Conservation (phyloP, 2,329 filamentous ascomycete species). For the Clonostachys byssicola region DNA sequence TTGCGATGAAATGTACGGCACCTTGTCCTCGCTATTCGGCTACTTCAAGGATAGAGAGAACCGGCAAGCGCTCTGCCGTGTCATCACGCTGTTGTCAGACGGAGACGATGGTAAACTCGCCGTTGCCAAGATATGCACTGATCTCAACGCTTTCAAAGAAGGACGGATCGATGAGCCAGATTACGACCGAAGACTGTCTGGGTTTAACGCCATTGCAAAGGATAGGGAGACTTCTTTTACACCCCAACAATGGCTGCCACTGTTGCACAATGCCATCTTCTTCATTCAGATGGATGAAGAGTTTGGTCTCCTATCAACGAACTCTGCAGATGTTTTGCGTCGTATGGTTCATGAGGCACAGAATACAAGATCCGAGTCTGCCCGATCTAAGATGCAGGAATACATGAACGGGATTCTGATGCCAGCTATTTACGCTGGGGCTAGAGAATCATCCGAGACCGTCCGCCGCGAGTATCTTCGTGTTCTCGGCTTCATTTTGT, state of each 20-base stretch:
- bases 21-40: slow-evolving; percentile 77
- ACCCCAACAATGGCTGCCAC: slow-evolving; percentile 75
- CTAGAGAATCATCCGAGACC: slow-evolving; percentile 75
- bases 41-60: slow-evolving; percentile 84
- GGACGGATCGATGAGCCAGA: slow-evolving; percentile 79
- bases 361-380: slow-evolving; percentile 22
- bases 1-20: slow-evolving; percentile 64
- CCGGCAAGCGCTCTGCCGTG: slow-evolving; percentile 67
- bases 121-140: slow-evolving; percentile 66
- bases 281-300: slow-evolving; percentile 85
- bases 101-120: slow-evolving; percentile 56
- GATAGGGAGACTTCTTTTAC: slow-evolving; percentile 56
- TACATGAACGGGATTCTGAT: slow-evolving; percentile 65
- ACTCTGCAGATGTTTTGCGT: slow-evolving; percentile 76
- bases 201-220: slow-evolving; percentile 70
- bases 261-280: slow-evolving; percentile 86
- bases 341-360: slow-evolving; percentile 67
- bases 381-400: slow-evolving; percentile 44
- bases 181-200: slow-evolving; percentile 75
- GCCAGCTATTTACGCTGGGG: slow-evolving; percentile 71
- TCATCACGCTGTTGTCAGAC: slow-evolving; percentile 66
- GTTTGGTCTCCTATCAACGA: slow-evolving; percentile 73
- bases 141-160: slow-evolving; percentile 75
- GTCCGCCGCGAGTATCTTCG: slow-evolving; percentile 79
- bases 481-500: slow-evolving; percentile 75